phyloP scores from a whole-genome alignment of 2,329 filamentous ascomycete species.

The Zelopaecilomyces penicillatus region DNA sequence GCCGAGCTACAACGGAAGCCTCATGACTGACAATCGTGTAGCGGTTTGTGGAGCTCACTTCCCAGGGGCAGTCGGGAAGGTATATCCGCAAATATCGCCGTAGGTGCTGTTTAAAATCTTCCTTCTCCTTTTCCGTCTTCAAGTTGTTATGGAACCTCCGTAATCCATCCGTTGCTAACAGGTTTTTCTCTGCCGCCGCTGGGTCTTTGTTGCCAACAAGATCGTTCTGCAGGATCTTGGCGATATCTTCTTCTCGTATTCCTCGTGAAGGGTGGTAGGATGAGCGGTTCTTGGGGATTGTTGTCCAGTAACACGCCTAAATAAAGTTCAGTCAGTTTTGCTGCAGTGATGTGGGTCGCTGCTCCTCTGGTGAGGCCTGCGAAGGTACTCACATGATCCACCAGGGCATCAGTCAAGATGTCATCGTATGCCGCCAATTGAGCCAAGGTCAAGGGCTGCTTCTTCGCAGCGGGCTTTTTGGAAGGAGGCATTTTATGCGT shows the following conservation, averaged over 20 bases:
- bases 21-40: constrained; percentile 90
- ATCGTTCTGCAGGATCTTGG: constrained; percentile 52
- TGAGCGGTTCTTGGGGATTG: constrained; percentile 84
- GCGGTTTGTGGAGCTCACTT: constrained; percentile 83
- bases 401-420: constrained; percentile 85
- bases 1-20: constrained; percentile 75
- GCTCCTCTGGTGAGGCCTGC: background rate
- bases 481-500: constrained; percentile 27
- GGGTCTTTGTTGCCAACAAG: constrained; percentile 69
- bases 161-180: constrained; percentile 66
- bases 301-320: constrained; percentile 93
- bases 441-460: constrained; percentile 70
- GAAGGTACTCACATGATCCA: constrained; percentile 71
- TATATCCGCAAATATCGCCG: constrained; percentile 91
- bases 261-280: constrained; percentile 81
- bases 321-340: constrained; percentile 5
- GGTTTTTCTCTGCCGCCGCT: constrained; percentile 58
- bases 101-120: constrained; percentile 78
- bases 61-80: constrained; percentile 86
- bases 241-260: constrained; percentile 56
- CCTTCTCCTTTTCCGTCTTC: constrained; percentile 68
- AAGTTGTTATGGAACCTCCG: constrained; percentile 61
- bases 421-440: constrained; percentile 93
- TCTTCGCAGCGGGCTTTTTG: constrained; percentile 38
- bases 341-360: background rate